phyloP scores from a whole-genome alignment of 768 basidiomycete species.

The Kwoniella europaea region DNA sequence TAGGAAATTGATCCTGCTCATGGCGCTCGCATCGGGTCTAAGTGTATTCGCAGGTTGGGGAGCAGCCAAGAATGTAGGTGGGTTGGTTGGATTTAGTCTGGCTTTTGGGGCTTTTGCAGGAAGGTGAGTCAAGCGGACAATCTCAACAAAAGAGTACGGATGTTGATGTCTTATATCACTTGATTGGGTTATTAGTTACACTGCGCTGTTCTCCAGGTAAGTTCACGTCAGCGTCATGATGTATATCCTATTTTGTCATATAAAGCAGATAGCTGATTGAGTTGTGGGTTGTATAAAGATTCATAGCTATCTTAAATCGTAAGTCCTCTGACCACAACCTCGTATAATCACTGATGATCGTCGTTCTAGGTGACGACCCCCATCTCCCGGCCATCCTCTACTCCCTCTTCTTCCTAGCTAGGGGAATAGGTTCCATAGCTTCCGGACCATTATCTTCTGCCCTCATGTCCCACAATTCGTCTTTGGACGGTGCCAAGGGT shows the following conservation, averaged over 20 bases:
- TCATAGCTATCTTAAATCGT: constrained; percentile 36
- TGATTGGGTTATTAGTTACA: constrained; percentile 26
- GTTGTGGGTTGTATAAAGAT: constrained; percentile 6
- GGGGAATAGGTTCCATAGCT: constrained; percentile 35
- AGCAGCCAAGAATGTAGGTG: constrained; percentile 29
- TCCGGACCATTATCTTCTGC: constrained; percentile 35
- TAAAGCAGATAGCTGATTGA: constrained; percentile 8
- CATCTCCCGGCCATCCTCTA: constrained; percentile 37
- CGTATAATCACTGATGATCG: neutral
- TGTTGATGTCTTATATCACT: neutral
- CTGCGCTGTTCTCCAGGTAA: constrained; percentile 32
- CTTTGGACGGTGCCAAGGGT: constrained; percentile 25
- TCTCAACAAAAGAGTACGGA: no score
- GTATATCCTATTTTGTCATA: neutral
- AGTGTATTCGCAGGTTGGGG: constrained; percentile 40
- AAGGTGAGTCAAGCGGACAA: constrained; percentile 15
- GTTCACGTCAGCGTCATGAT: neutral
- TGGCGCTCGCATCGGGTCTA: constrained; percentile 25
- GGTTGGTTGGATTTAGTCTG: constrained; percentile 31
- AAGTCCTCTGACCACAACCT: constrained; percentile 3
- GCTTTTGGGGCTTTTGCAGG: constrained; percentile 38
- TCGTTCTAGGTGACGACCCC: constrained; percentile 28
- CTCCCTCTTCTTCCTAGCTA: constrained; percentile 38
- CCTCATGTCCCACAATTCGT: constrained; percentile 19
- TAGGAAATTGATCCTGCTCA: constrained; percentile 28